Base-by-base conservation (phyloP, 345 rosid genomes). In the Ricinus communis region DNA sequence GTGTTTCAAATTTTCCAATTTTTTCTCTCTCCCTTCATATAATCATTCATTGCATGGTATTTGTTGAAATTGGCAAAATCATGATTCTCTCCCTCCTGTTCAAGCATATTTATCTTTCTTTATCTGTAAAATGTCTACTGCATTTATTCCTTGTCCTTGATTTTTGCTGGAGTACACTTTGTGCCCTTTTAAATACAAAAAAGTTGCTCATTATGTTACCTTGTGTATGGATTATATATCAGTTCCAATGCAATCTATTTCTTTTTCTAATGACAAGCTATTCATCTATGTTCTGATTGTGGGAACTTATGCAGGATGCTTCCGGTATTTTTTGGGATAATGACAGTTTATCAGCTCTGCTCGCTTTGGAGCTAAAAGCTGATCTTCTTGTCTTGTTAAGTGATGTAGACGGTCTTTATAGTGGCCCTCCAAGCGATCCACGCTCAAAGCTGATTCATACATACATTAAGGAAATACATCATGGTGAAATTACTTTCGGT, bases 291-390 rank as follows among this genome's bases (percentile, higher is more conserved):
- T 30, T 61, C 40, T 67, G 36, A 71, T 63, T 28, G 14, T 36
- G 62, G 27, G 31, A 52, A 33, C 55, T 63, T 33, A 51, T 80
- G 78, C 97, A 95, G 99, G 99, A 95, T 83, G 88, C 97, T 25
- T 89, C 96, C 71, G 99, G 99, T 61, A 96, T 96, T 76, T 96
- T 96, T 73, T 96, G 99, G 99, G 99, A 96, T 70, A 96, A 96
- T 79, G 99, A 96, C 78, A 96, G 99, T 82, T 88, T 96, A 77
- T 96, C 99, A 50, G 97, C 94, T 70, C 80, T 96, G 62, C 77
- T 96, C 63, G 99, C 99, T 31, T 63, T 96, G 82, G 98, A 96
- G 76, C 80, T 96, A 65, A 85, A 93, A 62, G 99, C 99, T 28
- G 99, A 96, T 84, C 97, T 96, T 79, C 90, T 95, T 73, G 77